Evolutionary conservation across 148 eudicot species (phyloP).

Genomic region (Vaccinium corymbosum): DNA sequence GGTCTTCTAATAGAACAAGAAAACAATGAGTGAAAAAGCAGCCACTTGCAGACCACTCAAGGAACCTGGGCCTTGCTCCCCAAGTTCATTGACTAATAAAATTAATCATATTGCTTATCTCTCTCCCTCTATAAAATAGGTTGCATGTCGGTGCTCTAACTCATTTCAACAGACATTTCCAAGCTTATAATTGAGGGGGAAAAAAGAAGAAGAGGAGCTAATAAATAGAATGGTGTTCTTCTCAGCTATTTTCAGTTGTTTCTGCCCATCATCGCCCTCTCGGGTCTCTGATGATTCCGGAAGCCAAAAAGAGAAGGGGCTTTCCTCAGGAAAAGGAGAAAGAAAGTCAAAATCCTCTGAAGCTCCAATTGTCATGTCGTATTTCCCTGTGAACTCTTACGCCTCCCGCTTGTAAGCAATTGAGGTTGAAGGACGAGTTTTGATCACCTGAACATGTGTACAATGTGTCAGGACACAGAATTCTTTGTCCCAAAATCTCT

Average conservation of each 20-base stretch:
- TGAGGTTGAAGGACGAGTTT: background rate
- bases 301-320: background rate
- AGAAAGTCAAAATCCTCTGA: background rate
- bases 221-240: background rate
- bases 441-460: too few relatives aligned
- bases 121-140: background rate
- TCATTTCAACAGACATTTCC: background rate
- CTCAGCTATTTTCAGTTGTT: background rate
- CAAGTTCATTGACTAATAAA: background rate
- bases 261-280: background rate
- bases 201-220: background rate
- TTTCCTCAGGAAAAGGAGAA: background rate
- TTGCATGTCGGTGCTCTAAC: background rate
- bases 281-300: background rate
- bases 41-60: background rate
- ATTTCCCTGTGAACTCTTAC: background rate
- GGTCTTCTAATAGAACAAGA: background rate
- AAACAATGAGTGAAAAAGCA: background rate
- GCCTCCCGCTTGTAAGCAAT: slow-evolving; percentile 6
- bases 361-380: background rate
- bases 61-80: background rate
- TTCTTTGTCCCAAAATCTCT: too few relatives aligned
- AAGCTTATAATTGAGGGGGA: background rate
- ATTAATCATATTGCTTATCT: background rate
- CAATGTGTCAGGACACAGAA: too few relatives aligned